These are phyloP conservation scores for Tetracentron sinense DNA, from an alignment of 164 flowering plant species.

Conservation along the genomic window DNA sequence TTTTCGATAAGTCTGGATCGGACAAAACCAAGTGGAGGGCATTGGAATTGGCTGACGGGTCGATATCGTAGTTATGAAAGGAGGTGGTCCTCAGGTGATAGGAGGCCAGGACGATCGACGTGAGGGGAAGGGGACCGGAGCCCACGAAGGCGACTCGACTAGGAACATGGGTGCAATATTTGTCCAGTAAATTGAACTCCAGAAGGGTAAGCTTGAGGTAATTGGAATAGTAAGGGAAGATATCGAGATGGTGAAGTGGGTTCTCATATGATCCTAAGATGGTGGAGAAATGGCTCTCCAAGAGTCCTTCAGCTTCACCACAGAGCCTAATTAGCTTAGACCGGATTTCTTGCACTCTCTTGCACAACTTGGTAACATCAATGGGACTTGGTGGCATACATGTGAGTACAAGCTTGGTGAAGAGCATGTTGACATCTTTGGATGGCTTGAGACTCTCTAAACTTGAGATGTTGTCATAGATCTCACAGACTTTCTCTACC, in stretches of 20 bases:
- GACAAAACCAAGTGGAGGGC: constrained; percentile 48
- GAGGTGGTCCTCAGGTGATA: constrained; percentile 47
- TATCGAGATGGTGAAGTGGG: constrained; percentile 64
- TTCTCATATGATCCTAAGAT: constrained; percentile 42
- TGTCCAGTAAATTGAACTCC: constrained; percentile 53
- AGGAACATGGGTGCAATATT: constrained; percentile 41
- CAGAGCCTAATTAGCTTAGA: constrained; percentile 68
- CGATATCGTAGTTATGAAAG: constrained; percentile 84
- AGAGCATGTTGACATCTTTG: constrained; percentile 74
- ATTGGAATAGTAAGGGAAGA: constrained; percentile 81
- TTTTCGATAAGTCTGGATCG: constrained; percentile 56
- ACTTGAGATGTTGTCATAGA: constrained; percentile 68
- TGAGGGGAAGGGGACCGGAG: constrained; percentile 90
- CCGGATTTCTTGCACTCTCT: constrained; percentile 47
- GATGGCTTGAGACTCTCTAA: constrained; percentile 72
- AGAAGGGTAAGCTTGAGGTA: constrained; percentile 69
- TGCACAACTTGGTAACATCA: constrained; percentile 57
- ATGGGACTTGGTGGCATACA: constrained; percentile 74
- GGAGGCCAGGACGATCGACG: constrained; percentile 76
- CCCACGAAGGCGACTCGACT: constrained; percentile 73
- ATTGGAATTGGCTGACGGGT: constrained; percentile 57
- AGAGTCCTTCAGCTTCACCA: constrained; percentile 73
- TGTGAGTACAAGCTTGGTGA: constrained; percentile 69
- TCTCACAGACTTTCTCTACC: constrained; percentile 45
- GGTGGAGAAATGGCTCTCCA: constrained; percentile 74